A percentile compares a stretch with the other conserved stretches of the same genome.
phyloP scores from a whole-genome alignment of 192 early-diverging fungal species.

The Phycomyces blakesleeanus region DNA sequence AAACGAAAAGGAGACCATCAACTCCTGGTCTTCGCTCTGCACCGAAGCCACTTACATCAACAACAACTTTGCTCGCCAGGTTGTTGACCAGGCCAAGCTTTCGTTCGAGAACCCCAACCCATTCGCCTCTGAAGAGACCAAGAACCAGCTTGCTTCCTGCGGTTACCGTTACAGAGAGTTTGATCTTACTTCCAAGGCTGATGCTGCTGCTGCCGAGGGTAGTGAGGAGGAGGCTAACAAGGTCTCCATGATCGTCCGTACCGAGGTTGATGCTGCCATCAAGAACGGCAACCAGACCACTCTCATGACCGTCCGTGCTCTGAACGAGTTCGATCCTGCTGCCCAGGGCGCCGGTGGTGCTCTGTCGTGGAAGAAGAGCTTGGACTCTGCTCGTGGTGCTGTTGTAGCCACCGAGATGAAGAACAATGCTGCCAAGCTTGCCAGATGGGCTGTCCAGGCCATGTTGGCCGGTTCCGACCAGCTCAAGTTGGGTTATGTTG shows the following conservation, averaged over 20 bases:
- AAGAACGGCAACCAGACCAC: slow-evolving; percentile 47
- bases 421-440: slow-evolving; percentile 94
- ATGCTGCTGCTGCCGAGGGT: slow-evolving; percentile 34
- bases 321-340: slow-evolving; percentile 91
- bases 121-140: slow-evolving; percentile 51
- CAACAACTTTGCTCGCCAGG: slow-evolving; percentile 80
- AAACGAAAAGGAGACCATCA: slow-evolving; percentile 86
- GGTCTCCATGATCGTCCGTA: slow-evolving; percentile 78
- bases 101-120: slow-evolving; percentile 73
- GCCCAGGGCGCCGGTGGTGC: slow-evolving; percentile 83
- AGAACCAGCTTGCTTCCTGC: slow-evolving; percentile 52
- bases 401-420: slow-evolving; percentile 96
- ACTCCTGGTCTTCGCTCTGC: slow-evolving; percentile 81
- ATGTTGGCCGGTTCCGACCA: slow-evolving; percentile 86
- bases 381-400: slow-evolving; percentile 93
- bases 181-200: slow-evolving; percentile 55
- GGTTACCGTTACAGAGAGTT: slow-evolving; percentile 90
- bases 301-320: slow-evolving; percentile 68
- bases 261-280: slow-evolving; percentile 81
- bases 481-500: slow-evolving; percentile 83
- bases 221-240: slow-evolving; percentile 54
- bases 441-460: slow-evolving; percentile 93
- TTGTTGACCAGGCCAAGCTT: slow-evolving; percentile 50
- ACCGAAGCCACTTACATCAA: slow-evolving; percentile 86
- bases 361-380: slow-evolving; percentile 90